These are phyloP conservation scores for Lactarius akahatsu DNA, from an alignment of 768 basidiomycete species.

Conservation along the genomic window DNA sequence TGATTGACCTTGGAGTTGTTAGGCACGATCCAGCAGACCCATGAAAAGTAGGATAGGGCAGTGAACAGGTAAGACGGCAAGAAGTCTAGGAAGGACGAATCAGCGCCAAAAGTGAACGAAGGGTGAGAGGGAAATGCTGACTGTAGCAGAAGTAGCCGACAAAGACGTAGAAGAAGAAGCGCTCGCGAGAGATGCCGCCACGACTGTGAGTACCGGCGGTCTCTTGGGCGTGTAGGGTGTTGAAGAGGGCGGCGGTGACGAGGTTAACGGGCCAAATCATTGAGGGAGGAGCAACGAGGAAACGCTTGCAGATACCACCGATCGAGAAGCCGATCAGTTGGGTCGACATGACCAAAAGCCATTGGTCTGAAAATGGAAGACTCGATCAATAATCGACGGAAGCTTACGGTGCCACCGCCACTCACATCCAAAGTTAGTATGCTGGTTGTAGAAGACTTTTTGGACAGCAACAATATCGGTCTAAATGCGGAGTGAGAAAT, in stretches of 20 bases:
- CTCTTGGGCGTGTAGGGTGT: conserved; percentile 41
- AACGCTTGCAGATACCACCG: conserved; percentile 45
- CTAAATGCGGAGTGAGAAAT: conserved; percentile 8
- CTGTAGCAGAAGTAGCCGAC: conserved; percentile 38
- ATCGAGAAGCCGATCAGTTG: conserved; percentile 45
- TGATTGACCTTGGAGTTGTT: conserved; percentile 69
- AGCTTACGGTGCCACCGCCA: not conserved
- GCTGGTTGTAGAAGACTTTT: conserved; percentile 45
- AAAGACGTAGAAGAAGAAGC: conserved; percentile 51
- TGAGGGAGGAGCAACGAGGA: conserved; percentile 45
- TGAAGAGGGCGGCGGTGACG: conserved; percentile 46
- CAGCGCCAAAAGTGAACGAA: conserved; percentile 42
- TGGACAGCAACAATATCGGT: conserved; percentile 50
- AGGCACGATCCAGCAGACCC: conserved; percentile 69
- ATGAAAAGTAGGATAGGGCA: conserved; percentile 41
- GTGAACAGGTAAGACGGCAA: conserved; percentile 24
- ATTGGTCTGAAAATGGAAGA: conserved; percentile 33
- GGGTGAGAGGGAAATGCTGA: conserved; percentile 75
- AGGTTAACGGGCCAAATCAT: conserved; percentile 49
- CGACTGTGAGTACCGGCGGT: conserved; percentile 45
- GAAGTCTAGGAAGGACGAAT: conserved; percentile 9
- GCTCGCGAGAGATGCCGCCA: conserved; percentile 51
- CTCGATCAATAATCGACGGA: not conserved
- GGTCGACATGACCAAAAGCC: conserved; percentile 44
- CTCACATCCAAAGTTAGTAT: conserved; percentile 37